Conservation (phyloP, 176 grass and related monocot genomes). For the Coix lacrymajobi region DNA sequence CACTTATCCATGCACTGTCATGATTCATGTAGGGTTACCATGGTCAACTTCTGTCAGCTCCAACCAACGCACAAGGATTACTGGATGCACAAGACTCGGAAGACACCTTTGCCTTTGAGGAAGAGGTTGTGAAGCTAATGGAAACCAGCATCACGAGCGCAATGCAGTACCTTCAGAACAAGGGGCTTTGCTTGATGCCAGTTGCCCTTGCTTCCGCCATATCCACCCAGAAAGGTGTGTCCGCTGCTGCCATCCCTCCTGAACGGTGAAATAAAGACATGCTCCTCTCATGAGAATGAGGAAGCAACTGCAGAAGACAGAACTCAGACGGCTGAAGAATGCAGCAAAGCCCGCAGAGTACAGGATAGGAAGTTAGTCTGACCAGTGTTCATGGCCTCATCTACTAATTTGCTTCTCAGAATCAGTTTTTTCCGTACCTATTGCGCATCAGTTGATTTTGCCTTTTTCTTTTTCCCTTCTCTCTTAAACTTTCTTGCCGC, state of each 20-base stretch:
- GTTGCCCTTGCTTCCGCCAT: slow-evolving; percentile 72
- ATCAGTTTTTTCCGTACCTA: neutral
- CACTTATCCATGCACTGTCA: neutral
- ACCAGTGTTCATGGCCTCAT: slow-evolving; percentile 6
- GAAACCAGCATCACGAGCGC: slow-evolving; percentile 63
- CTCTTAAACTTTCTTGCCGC: neutral
- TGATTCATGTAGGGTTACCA: slow-evolving; percentile 11
- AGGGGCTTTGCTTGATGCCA: slow-evolving; percentile 82
- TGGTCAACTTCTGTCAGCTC: neutral
- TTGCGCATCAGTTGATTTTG: slow-evolving; percentile 29
- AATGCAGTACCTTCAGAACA: slow-evolving; percentile 86
- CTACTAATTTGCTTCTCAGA: slow-evolving; percentile 20
- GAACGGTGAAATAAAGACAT: slow-evolving; percentile 29
- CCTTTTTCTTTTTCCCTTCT: neutral
- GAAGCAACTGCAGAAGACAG: neutral
- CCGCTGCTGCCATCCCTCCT: slow-evolving; percentile 17
- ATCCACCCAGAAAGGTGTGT: slow-evolving; percentile 52
- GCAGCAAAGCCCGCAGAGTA: neutral
- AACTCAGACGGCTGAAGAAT: neutral
- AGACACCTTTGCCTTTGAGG: slow-evolving; percentile 50
- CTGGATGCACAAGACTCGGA: slow-evolving; percentile 27
- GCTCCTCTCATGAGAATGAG: neutral
- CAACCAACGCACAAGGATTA: slow-evolving; percentile 26
- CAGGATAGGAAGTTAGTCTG: slow-evolving; percentile 15
- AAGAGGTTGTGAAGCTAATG: slow-evolving; percentile 70